Evolutionary conservation across 2,329 filamentous ascomycete species (phyloP), one percentile per base, ranked within the genome.

Genomic region (Colletotrichum camelliae): DNA sequence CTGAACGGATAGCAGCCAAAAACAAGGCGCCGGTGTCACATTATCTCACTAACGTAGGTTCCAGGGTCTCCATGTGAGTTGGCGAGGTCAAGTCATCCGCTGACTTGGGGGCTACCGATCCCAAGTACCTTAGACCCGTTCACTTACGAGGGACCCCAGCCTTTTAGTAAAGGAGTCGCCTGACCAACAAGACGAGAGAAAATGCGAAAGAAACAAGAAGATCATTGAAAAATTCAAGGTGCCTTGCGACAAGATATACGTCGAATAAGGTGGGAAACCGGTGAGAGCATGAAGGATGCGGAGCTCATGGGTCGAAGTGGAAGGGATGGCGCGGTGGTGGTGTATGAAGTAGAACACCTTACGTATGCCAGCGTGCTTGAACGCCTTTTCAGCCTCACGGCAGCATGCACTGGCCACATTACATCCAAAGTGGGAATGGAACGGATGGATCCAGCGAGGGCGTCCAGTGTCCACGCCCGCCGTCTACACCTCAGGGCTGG

Each of bases 351-450:
- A 72, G 39, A 68, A 18, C 35, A 33, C 55, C 43, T 64, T 58
- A 58, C 55, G 24, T 29, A 48, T 48, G 43, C 43, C 43, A 48
- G 43, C 18, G 10, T 48, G 18, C 43, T 48, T 48, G 43, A 7
- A n/a, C 3, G 43, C 43, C 18, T 48, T 48, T 48, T 72, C 62
- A 72, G 62, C 69, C 73, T 39, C 73, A 67, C 64, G 27, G 31
- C n/a, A 43, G 27, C n/a, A 24, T 57, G 73, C 72, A 75, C 72
- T 72, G 68, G 39, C 68, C 72, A 57, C 60, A 16, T 37, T 27
- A 27, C 69, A 43, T 62, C 68, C 58, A 48, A 21, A 71, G 67
- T 74, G 60, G 31, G 13, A 48, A 66, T 43, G 33, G 48, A 61
- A 33, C 43, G 10, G 43, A 48, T 48, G 55, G 29, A 21, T 55